Evolutionary conservation across 768 basidiomycete genomes (phyloP).

Genomic region (Phaeolepiota aurea): DNA sequence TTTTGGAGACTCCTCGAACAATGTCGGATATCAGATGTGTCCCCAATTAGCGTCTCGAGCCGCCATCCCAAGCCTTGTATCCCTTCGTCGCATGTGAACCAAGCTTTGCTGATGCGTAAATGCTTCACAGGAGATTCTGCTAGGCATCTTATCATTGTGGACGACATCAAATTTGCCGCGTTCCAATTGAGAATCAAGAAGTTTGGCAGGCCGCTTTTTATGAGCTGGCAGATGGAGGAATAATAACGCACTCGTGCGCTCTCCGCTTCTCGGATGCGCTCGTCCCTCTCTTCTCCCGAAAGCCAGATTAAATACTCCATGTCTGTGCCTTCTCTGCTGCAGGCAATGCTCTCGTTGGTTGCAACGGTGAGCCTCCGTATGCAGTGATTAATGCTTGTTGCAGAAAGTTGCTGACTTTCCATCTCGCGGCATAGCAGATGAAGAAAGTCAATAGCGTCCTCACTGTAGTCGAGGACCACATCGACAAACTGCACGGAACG

Average conservation of each 20-base stretch:
- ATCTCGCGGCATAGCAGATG: conserved; percentile 5
- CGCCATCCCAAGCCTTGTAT: conserved; percentile 1
- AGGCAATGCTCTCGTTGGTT: conserved; percentile 2
- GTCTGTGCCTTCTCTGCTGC: conserved; percentile 1
- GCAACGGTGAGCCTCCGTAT: conserved; percentile 14
- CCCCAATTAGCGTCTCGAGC: conserved; percentile 11
- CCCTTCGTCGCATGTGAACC: not conserved
- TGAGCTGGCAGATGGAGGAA: conserved; percentile 6
- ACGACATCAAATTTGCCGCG: conserved; percentile 6
- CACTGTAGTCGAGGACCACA: conserved; percentile 11
- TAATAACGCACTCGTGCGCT: conserved; percentile 4
- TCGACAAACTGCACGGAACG: conserved; percentile 14
- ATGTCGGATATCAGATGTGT: conserved; percentile 6
- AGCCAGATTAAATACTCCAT: not conserved
- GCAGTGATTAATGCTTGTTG: conserved; percentile 9
- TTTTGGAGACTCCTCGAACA: not conserved
- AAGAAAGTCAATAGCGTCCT: conserved; percentile 7
- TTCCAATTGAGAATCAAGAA: conserved; percentile 19
- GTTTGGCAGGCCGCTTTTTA: conserved; percentile 13
- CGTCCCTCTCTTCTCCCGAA: not conserved
- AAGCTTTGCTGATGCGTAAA: conserved; percentile 11
- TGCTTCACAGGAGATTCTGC: conserved; percentile 12
- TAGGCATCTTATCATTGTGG: conserved; percentile 10
- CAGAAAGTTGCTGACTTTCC: not conserved
- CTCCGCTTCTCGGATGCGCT: not conserved